Percentiles rank a stretch among this genome's conserved stretches.
phyloP scores from a whole-genome alignment of 306 rosid genomes.

The Dalbergia cultrata region DNA sequence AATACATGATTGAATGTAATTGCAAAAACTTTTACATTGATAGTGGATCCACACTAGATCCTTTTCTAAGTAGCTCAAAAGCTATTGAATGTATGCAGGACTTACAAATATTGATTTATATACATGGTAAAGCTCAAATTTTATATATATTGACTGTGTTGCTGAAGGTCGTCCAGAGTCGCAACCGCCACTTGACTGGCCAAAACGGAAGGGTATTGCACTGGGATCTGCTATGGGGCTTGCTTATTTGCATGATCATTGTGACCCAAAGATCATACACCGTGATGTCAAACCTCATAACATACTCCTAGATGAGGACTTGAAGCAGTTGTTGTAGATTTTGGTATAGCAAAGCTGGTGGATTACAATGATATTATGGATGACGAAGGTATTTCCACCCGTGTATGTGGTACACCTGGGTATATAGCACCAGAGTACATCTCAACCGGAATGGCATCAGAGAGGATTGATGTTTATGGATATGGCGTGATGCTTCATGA shows the following conservation, averaged over 20 bases:
- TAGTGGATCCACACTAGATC: not conserved
- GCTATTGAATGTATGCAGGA: not conserved
- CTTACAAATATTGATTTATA: too few species aligned
- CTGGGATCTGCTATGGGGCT: conserved; percentile 44
- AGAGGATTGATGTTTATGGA: conserved; percentile 37
- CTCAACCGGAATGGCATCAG: conserved; percentile 36
- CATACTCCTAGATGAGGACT: conserved; percentile 39
- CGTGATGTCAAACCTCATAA: conserved; percentile 43
- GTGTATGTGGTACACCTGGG: conserved; percentile 31
- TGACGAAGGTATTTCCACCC: too few species aligned
- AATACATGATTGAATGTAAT: too few species aligned
- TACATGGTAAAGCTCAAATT: too few species aligned
- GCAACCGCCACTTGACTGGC: conserved; percentile 24
- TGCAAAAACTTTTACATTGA: not conserved
- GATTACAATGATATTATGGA: conserved; percentile 34
- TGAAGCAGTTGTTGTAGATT: conserved; percentile 47
- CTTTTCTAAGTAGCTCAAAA: not conserved
- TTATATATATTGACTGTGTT: not conserved
- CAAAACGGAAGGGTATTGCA: conserved; percentile 25
- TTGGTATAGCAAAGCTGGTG: conserved; percentile 41
- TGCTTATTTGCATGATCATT: too few species aligned
- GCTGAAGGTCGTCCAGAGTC: conserved; percentile 23
- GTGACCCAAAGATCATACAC: conserved; percentile 34
- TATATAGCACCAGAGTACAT: conserved; percentile 45
- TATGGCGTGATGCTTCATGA: conserved; percentile 47